phyloP scores from a whole-genome alignment of 768 basidiomycete species.

The Mycena albidolilacea region DNA sequence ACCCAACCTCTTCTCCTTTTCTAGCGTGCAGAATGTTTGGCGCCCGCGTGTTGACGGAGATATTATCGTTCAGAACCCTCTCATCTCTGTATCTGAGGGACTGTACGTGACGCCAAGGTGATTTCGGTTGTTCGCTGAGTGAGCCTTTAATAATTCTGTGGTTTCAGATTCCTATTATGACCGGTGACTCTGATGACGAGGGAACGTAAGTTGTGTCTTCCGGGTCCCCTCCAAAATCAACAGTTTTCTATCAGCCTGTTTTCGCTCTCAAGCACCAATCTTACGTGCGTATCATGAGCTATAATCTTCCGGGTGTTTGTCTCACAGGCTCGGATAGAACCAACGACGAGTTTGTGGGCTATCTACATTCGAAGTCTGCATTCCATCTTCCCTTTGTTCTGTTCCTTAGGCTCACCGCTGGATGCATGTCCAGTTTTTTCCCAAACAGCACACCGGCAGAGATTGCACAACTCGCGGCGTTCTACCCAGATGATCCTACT shows the following conservation, averaged over 20 bases:
- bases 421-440: conserved; percentile 12
- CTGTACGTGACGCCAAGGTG: conserved; percentile 51
- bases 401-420: too few relatives aligned
- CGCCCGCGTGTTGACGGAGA: conserved; percentile 57
- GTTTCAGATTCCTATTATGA: conserved; percentile 25
- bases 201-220: conserved; percentile 21
- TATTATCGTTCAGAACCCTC: conserved; percentile 53
- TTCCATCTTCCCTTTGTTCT: neutral
- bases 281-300: conserved; percentile 10
- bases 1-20: conserved; percentile 49
- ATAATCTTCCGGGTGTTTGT: neutral
- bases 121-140: too few relatives aligned
- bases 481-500: conserved; percentile 31
- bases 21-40: conserved; percentile 52
- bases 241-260: conserved; percentile 6
- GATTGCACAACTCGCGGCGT: conserved; percentile 13
- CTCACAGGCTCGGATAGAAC: conserved; percentile 28
- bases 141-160: neutral
- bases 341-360: conserved; percentile 22
- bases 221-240: neutral
- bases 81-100: conserved; percentile 51
- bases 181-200: conserved; percentile 28
- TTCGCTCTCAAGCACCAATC: conserved; percentile 17
- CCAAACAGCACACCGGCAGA: conserved; percentile 8
- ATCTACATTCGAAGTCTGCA: conserved; percentile 25